These are phyloP conservation scores for Phtheirospermum japonicum DNA, from an alignment of 257 asterid genomes.

Conservation along the genomic window DNA sequence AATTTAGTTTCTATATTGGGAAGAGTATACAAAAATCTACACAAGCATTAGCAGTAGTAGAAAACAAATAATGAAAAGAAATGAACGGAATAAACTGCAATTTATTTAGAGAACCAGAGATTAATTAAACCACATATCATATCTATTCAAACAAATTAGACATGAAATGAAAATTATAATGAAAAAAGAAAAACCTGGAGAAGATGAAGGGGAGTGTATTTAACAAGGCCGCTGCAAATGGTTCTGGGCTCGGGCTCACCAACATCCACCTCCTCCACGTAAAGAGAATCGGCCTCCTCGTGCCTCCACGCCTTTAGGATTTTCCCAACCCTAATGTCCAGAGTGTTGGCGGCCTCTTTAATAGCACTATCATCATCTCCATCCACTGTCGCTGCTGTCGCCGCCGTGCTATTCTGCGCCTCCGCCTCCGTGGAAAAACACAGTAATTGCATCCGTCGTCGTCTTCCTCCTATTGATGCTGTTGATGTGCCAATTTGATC, in stretches of 20 bases:
- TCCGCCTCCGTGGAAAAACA: constrained; percentile 47
- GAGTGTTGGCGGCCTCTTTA: constrained; percentile 61
- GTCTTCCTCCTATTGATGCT: neutral
- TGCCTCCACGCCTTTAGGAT: constrained; percentile 79
- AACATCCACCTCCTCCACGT: constrained; percentile 92
- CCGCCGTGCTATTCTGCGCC: constrained; percentile 15
- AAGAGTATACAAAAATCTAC: neutral
- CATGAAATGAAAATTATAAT: neutral
- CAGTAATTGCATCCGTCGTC: constrained; percentile 1
- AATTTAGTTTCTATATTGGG: neutral
- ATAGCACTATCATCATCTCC: constrained; percentile 27
- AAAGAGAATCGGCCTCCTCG: constrained; percentile 92
- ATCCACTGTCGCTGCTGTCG: constrained; percentile 17
- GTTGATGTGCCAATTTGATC: neutral
- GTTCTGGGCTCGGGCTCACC: constrained; percentile 87
- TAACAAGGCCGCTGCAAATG: constrained; percentile 91
- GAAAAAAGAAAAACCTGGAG: constrained; percentile 53
- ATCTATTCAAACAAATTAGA: neutral
- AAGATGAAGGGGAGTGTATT: constrained; percentile 59
- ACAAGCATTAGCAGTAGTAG: neutral
- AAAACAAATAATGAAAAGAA: neutral
- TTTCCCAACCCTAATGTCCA: constrained; percentile 83
- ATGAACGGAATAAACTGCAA: neutral
- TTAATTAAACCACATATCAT: neutral
- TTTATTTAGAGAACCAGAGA: neutral